Conservation (phyloP, 2,329 filamentous ascomycete genomes). For the Aureobasidium sp. region DNA sequence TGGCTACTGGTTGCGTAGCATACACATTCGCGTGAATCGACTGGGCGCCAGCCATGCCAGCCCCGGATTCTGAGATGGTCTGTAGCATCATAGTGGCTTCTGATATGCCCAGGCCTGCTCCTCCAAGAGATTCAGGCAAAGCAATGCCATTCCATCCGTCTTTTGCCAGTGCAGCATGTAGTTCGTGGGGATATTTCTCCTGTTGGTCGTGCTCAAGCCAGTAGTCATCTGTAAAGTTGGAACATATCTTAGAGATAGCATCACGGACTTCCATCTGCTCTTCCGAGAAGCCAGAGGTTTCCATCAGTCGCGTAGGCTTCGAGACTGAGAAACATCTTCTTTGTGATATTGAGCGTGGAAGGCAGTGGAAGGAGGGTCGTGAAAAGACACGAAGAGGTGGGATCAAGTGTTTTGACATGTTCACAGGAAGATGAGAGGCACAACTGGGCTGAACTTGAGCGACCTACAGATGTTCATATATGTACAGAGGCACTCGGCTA, state of each 20-base stretch:
- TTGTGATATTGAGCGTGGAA: neutral
- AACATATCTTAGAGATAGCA: constrained; percentile 36
- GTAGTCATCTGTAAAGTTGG: constrained; percentile 44
- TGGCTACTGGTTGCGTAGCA: constrained; percentile 65
- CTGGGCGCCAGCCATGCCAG: constrained; percentile 63
- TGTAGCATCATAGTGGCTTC: constrained; percentile 87
- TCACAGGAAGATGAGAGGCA: neutral
- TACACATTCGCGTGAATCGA: constrained; percentile 58
- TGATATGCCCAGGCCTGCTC: constrained; percentile 63
- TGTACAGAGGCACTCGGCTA: neutral
- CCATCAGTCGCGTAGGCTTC: constrained; percentile 12
- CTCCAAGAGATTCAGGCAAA: constrained; percentile 64
- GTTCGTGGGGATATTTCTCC: constrained; percentile 62
- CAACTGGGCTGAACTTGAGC: neutral
- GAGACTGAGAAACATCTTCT: constrained; percentile 20
- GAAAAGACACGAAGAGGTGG: neutral
- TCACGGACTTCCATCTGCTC: constrained; percentile 35
- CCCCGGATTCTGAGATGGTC: constrained; percentile 66
- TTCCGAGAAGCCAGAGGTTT: constrained; percentile 30
- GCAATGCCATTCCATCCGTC: constrained; percentile 79
- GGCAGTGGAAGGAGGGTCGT: neutral
- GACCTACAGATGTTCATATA: neutral
- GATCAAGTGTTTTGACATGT: neutral
- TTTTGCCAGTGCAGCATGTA: constrained; percentile 65
- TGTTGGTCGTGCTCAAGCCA: constrained; percentile 67